Conservation (phyloP, 768 basidiomycete species). For the Pleurotus giganteus region DNA sequence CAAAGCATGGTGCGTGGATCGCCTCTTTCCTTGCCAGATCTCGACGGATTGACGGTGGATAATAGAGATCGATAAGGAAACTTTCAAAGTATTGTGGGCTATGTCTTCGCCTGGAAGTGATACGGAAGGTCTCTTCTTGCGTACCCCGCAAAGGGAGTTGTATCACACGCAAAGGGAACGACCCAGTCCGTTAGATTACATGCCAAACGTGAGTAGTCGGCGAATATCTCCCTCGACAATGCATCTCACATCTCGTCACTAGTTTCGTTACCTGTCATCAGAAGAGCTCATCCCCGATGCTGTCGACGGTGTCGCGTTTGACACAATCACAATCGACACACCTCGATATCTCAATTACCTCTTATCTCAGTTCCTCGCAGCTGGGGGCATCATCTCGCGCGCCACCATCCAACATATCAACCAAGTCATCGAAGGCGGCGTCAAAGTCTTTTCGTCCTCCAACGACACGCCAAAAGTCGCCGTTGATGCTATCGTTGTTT, state of each 20-base stretch:
- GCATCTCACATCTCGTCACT: background rate
- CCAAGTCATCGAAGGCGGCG: constrained; percentile 68
- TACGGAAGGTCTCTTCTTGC: constrained; percentile 62
- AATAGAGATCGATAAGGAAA: constrained; percentile 66
- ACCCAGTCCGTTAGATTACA: constrained; percentile 43
- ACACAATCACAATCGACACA: constrained; percentile 67
- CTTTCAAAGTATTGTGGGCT: constrained; percentile 74
- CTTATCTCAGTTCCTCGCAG: constrained; percentile 56
- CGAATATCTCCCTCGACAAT: background rate
- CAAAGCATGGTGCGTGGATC: constrained; percentile 51
- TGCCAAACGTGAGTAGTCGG: constrained; percentile 55
- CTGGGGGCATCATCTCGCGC: constrained; percentile 62
- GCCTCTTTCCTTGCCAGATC: background rate
- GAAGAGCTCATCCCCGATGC: constrained; percentile 32
- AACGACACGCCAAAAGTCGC: constrained; percentile 24
- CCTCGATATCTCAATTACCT: constrained; percentile 73
- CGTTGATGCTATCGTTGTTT: constrained; percentile 60
- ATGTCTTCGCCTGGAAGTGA: constrained; percentile 58
- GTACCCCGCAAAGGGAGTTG: constrained; percentile 62
- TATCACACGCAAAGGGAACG: constrained; percentile 37
- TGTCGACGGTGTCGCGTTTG: constrained; percentile 54
- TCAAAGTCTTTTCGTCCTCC: constrained; percentile 27
- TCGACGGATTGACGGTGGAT: background rate
- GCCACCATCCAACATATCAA: constrained; percentile 64
- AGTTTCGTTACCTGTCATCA: constrained; percentile 36